A percentile compares a stretch with the other conserved stretches of the same genome.
Evolutionary conservation across 139 green algal genomes (phyloP).

Genomic region (Penium margaritaceum): DNA sequence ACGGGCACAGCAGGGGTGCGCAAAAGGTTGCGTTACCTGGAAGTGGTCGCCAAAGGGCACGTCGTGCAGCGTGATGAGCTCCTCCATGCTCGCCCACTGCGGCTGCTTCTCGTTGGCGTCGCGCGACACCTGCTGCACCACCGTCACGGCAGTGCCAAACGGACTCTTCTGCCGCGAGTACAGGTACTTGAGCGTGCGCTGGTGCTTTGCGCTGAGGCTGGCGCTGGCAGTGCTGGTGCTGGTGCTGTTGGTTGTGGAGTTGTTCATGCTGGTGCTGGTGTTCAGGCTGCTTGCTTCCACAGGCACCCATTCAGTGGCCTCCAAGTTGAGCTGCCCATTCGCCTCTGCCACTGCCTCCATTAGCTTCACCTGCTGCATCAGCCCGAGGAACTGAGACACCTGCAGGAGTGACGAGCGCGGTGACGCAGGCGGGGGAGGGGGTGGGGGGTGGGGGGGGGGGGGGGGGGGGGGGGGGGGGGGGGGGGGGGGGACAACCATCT

Average conservation of each 20-base stretch:
- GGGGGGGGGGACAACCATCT: too few species aligned
- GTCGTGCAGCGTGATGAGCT: slow-evolving; percentile 33
- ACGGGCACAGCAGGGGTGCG: too few species aligned
- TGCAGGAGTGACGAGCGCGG: too few species aligned
- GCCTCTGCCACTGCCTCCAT: too few species aligned
- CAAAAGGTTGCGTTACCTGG: slow-evolving; percentile 7
- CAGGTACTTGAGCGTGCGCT: slow-evolving; percentile 22
- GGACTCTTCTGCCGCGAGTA: slow-evolving; percentile 13
- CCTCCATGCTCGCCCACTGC: slow-evolving; percentile 22
- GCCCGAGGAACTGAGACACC: background rate
- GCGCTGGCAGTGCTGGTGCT: background rate
- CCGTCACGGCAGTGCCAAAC: slow-evolving; percentile 20
- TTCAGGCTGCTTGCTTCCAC: background rate
- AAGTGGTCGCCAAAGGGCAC: slow-evolving; percentile 37
- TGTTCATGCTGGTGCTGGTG: too few species aligned
- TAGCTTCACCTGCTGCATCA: background rate
- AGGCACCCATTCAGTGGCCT: background rate
- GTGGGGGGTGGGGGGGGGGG: too few species aligned
- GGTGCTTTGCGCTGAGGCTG: background rate
- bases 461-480: too few species aligned
- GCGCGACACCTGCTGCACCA: slow-evolving; percentile 17
- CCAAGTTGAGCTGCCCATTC: too few species aligned
- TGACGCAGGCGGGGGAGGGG: too few species aligned
- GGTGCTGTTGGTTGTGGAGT: background rate
- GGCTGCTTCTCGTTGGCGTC: background rate